Percentiles rank a stretch among this genome's conserved stretches.
phyloP scores from a whole-genome alignment of 108 stramenopile species.

The Phaeodactylum tricornutum region DNA sequence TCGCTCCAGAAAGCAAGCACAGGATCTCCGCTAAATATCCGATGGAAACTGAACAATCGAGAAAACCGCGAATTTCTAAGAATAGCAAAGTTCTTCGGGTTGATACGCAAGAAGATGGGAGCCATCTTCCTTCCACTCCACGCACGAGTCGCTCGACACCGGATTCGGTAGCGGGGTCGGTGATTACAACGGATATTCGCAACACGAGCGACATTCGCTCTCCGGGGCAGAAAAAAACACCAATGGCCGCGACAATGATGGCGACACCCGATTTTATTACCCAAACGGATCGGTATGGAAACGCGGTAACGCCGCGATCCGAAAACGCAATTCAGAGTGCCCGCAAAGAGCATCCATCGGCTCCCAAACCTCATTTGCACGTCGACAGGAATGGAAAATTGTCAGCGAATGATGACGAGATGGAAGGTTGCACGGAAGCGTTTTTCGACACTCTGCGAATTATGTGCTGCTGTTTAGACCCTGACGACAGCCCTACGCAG shows the following conservation, averaged over 20 bases:
- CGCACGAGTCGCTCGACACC: too few species aligned
- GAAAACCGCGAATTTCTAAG: too few species aligned
- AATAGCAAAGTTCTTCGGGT: too few species aligned
- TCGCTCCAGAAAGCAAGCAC: too few species aligned
- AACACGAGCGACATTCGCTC: too few species aligned
- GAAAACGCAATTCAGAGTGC: conserved; percentile 41
- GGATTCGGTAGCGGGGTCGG: too few species aligned
- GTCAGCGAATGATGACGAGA: conserved; percentile 21
- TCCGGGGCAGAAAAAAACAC: too few species aligned
- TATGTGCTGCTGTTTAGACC: conserved; percentile 70
- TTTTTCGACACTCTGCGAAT: conserved; percentile 67
- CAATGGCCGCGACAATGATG: not conserved
- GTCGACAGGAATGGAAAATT: conserved; percentile 25
- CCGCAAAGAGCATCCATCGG: conserved; percentile 38
- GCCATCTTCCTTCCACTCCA: too few species aligned
- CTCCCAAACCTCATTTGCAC: conserved; percentile 42
- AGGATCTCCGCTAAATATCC: too few species aligned
- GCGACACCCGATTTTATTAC: conserved; percentile 80
- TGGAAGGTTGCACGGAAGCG: conserved; percentile 50
- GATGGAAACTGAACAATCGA: too few species aligned
- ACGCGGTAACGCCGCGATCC: conserved; percentile 65
- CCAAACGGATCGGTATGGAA: conserved; percentile 75
- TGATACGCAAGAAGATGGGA: too few species aligned
- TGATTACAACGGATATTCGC: too few species aligned
- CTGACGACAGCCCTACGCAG: not conserved